Evolutionary conservation across 352 stramenopile species (phyloP).

Genomic region (Peronospora farinosa): DNA sequence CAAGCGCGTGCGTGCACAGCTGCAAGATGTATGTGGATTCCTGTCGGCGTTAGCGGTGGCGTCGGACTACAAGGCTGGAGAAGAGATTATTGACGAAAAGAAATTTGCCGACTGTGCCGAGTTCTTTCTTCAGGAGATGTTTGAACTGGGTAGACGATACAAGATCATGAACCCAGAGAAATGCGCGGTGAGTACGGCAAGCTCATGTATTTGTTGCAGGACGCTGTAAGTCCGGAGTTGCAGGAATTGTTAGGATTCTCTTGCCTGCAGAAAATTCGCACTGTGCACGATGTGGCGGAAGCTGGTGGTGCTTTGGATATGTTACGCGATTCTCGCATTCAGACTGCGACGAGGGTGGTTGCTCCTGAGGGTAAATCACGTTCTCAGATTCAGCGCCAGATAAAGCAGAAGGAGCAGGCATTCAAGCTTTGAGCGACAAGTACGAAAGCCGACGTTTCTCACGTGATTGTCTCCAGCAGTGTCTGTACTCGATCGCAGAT

Average conservation of each 20-base stretch:
- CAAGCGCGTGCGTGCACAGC: conserved; percentile 82
- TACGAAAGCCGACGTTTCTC: conserved; percentile 48
- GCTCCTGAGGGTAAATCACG: conserved; percentile 86
- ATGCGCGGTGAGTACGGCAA: conserved; percentile 96
- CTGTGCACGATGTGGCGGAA: conserved; percentile 87
- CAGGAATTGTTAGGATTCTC: conserved; percentile 84
- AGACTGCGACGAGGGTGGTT: conserved; percentile 92
- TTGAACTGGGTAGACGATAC: conserved; percentile 92
- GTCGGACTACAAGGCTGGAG: conserved; percentile 85
- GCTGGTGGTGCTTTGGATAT: conserved; percentile 61
- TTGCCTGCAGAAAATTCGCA: conserved; percentile 76
- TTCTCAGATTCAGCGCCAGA: conserved; percentile 86
- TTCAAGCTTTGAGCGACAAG: conserved; percentile 78
- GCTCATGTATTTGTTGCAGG: conserved; percentile 92
- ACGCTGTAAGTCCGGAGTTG: conserved; percentile 81
- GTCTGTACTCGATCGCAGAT: conserved; percentile 94
- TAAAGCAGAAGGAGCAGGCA: conserved; percentile 91
- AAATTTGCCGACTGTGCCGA: conserved; percentile 84
- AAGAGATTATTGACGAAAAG: conserved; percentile 83
- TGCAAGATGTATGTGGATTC: conserved; percentile 90
- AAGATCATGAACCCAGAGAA: conserved; percentile 98
- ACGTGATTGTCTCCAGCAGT: conserved; percentile 89
- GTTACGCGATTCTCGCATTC: conserved; percentile 84
- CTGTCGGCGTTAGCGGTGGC: conserved; percentile 88
- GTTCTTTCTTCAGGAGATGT: conserved; percentile 89